Evolutionary conservation across 148 eudicot genomes (phyloP).

Genomic region (Cornus controversa): DNA sequence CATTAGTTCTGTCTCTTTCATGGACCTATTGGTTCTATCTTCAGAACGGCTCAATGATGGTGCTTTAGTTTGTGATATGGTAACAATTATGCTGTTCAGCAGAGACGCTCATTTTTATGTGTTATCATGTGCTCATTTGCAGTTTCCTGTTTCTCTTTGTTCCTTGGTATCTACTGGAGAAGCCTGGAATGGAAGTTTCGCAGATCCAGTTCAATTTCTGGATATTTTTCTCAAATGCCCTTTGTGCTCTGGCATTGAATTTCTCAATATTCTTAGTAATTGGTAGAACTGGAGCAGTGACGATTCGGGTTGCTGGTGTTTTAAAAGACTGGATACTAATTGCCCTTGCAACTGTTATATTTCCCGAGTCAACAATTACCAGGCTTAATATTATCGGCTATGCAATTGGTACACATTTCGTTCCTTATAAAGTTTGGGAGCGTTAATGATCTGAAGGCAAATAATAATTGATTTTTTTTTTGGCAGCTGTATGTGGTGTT

Average conservation of each 20-base stretch:
- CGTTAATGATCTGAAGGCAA: neutral
- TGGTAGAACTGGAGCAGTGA: constrained; percentile 89
- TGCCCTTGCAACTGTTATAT: constrained; percentile 75
- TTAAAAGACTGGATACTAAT: constrained; percentile 85
- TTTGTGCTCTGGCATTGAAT: constrained; percentile 82
- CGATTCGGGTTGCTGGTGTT: constrained; percentile 86
- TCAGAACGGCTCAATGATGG: neutral
- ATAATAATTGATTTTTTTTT: neutral
- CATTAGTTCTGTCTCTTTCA: neutral
- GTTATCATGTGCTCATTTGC: constrained; percentile 32
- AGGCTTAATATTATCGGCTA: constrained; percentile 79
- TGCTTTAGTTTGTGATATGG: neutral
- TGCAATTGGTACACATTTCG: constrained; percentile 55
- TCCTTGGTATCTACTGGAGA: constrained; percentile 87
- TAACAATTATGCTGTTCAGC: neutral
- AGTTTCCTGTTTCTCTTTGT: constrained; percentile 72
- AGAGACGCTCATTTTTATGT: constrained; percentile 5
- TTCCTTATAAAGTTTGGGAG: neutral
- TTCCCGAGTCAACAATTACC: constrained; percentile 80
- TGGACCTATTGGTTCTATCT: neutral
- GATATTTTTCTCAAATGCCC: constrained; percentile 89
- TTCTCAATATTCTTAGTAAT: constrained; percentile 82
- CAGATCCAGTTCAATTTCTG: constrained; percentile 79
- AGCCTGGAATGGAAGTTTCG: constrained; percentile 66
- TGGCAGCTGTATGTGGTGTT: constrained; percentile 63